Conservation (phyloP, 495 filamentous ascomycete genomes). For the Neurospora hispaniola region DNA sequence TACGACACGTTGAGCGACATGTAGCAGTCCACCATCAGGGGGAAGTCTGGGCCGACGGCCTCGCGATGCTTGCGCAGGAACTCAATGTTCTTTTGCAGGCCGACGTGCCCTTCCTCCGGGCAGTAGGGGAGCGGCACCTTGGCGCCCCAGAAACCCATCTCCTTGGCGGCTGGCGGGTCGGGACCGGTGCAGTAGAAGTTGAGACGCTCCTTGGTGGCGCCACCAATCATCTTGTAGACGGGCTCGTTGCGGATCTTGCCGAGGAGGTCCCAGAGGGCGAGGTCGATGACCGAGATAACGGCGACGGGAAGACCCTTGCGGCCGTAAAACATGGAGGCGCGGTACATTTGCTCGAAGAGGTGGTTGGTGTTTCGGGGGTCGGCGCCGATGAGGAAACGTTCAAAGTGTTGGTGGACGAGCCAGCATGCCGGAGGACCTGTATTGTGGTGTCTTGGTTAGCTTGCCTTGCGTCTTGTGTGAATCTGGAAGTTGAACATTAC, state of each 20-base stretch:
- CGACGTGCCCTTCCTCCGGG: constrained; percentile 71
- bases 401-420: constrained; percentile 84
- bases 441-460: background rate
- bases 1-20: constrained; percentile 90
- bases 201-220: constrained; percentile 65
- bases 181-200: constrained; percentile 93
- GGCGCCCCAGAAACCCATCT: constrained; percentile 75
- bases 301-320: constrained; percentile 83
- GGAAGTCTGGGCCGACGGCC: constrained; percentile 78
- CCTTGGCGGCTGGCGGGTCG: constrained; percentile 65
- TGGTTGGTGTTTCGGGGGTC: constrained; percentile 83
- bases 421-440: constrained; percentile 76
- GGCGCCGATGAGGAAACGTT: constrained; percentile 77
- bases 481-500: constrained; percentile 24
- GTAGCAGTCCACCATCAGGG: constrained; percentile 91
- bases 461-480: background rate
- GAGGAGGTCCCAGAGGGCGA: constrained; percentile 83
- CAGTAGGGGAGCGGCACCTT: constrained; percentile 85
- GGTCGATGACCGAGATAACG: constrained; percentile 85
- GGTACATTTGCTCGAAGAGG: constrained; percentile 93
- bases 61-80: constrained; percentile 77
- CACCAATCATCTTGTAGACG: constrained; percentile 89
- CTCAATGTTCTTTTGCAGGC: constrained; percentile 77
- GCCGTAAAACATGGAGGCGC: constrained; percentile 89
- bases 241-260: constrained; percentile 87